Evolutionary conservation across 78 protist species (phyloP), one percentile per base, ranked within the genome.

Genomic region (Planoprotostelium fungivorum): DNA sequence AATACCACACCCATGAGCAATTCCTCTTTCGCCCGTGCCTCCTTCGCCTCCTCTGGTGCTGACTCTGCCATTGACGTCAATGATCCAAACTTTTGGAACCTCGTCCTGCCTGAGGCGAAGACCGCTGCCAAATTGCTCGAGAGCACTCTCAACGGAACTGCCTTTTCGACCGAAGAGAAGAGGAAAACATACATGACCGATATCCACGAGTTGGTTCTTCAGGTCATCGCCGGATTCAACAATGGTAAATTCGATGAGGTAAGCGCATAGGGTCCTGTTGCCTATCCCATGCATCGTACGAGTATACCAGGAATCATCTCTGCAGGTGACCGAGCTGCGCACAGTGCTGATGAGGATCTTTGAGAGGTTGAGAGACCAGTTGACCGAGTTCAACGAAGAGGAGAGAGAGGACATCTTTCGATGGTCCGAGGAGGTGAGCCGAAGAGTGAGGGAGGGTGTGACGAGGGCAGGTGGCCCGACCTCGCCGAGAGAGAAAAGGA

Each of bases 71-170:
- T 94, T n/a, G 96, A 96, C 87, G 83, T 96, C 5, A 35, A 95
- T 10, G 97, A 94, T 88, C 96, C 97, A 29, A 34, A 96, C 90
- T 96, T 96, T 63, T 96, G 97, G 97, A 36, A 83, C 0, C 94
- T 94, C 85, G 86, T 94, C 38, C 85, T 85, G 37, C 93, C 93
- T 29, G 92, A 94, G 23, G 87, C 93, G 88, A 84, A 88, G 29
- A 93, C 91, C 0, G 36, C 38, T 28, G 34, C 73, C 31, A 51
- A 16, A 51, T 51, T 51, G 16, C 16, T 51, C 31, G 73, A 51
- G 16, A 51, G 16, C 73, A 51, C 73, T 25, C 73, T 51, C 31
- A 51, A 51, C 16, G 73, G 73, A 51, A 51, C 73, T 51, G 73
- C 73, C 73, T 25, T 51, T 16, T 25, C 5, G 5, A 51, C 73